Conservation (phyloP, 345 rosid genomes). For the Pelargonium nanum region DNA sequence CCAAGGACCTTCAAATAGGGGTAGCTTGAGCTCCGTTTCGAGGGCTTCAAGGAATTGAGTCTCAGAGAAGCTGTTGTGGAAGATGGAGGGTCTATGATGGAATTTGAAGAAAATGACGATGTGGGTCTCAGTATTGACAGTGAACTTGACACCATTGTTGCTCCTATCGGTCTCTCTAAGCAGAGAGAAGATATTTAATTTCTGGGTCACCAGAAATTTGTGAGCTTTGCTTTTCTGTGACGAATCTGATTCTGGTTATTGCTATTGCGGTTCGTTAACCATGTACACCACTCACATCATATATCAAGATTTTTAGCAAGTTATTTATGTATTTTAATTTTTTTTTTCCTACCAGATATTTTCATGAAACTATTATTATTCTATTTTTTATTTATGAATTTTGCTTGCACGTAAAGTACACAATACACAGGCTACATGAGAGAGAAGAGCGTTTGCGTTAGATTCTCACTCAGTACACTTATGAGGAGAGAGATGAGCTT, state of each 20-base stretch:
- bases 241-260: conserved; percentile 4
- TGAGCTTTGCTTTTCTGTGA: conserved; percentile 1
- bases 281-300: not conserved
- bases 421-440: not conserved
- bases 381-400: not conserved
- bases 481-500: too few relatives aligned
- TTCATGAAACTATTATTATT: not conserved
- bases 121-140: conserved; percentile 27
- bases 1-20: conserved; percentile 14
- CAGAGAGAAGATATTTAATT: conserved; percentile 14
- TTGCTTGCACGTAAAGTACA: conserved; percentile 15
- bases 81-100: conserved; percentile 19
- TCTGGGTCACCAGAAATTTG: conserved; percentile 3
- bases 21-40: conserved; percentile 12
- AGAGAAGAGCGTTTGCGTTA: too few relatives aligned
- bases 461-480: too few relatives aligned
- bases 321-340: not conserved
- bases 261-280: not conserved
- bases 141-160: conserved; percentile 43
- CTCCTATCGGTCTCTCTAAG: not conserved
- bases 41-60: conserved; percentile 11
- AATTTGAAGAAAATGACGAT: conserved; percentile 18
- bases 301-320: not conserved
- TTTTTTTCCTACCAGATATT: not conserved
- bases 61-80: conserved; percentile 21